Conservation (phyloP, 2,329 filamentous ascomycete species). For the Stagonosporopsis cucurbitacearum region DNA sequence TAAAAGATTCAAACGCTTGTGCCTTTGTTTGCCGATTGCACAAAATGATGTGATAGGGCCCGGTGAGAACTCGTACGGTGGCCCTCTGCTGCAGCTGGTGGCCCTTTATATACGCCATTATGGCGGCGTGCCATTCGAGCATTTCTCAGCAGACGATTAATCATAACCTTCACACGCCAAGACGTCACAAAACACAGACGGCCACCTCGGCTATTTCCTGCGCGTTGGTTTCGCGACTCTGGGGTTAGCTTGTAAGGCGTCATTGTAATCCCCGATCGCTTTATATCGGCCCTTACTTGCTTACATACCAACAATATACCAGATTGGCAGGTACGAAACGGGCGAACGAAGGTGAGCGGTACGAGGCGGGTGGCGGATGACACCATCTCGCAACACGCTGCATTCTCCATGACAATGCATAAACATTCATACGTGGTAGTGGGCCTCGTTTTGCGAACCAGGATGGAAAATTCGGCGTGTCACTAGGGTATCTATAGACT, state of each 20-base stretch:
- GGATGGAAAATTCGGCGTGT: background rate
- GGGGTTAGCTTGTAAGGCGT: constrained; percentile 40
- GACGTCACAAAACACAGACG: constrained; percentile 11
- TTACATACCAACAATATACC: constrained; percentile 20
- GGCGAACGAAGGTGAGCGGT: constrained; percentile 12
- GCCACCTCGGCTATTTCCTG: constrained; percentile 19
- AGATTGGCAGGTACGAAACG: constrained; percentile 12
- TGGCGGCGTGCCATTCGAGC: constrained; percentile 11
- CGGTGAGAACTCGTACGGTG: background rate
- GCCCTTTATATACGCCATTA: constrained; percentile 20
- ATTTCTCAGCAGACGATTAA: constrained; percentile 39
- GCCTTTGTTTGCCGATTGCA: constrained; percentile 35
- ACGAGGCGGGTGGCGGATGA: constrained; percentile 1
- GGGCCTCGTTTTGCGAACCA: background rate
- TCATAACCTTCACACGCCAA: constrained; percentile 19
- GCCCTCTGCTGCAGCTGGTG: constrained; percentile 5
- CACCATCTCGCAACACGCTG: constrained; percentile 4
- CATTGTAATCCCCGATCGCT: constrained; percentile 41
- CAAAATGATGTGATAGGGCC: constrained; percentile 25
- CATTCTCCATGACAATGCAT: background rate
- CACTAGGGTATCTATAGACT: constrained; percentile 19
- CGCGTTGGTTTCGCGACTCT: constrained; percentile 30
- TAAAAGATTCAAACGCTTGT: constrained; percentile 7
- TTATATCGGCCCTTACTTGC: constrained; percentile 39
- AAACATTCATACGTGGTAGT: background rate